Conservation (phyloP, 129 eudicot genomes). For the Tagetes erecta region DNA sequence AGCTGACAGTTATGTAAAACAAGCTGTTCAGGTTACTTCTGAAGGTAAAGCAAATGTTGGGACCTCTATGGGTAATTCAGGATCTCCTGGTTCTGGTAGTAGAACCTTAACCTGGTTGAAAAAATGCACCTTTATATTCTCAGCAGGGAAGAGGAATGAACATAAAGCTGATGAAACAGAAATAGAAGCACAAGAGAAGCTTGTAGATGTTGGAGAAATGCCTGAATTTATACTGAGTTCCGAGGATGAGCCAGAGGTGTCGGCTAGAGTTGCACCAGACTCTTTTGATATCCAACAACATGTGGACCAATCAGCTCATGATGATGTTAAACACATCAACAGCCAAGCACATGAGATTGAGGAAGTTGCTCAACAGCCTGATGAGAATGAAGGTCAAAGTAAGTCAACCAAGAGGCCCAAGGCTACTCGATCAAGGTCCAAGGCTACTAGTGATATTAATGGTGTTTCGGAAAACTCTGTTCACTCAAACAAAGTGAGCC, state of each 20-base stretch:
- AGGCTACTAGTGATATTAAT: constrained; percentile 36
- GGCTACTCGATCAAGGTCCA: constrained; percentile 29
- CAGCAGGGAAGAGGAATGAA: constrained; percentile 72
- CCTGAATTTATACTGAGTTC: constrained; percentile 39
- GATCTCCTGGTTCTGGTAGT: constrained; percentile 60
- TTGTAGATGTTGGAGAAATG: constrained; percentile 42
- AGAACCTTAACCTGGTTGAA: constrained; percentile 67
- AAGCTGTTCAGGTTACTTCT: constrained; percentile 44
- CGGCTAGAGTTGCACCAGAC: constrained; percentile 45
- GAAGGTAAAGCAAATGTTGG: constrained; percentile 41
- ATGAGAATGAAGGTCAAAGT: constrained; percentile 34
- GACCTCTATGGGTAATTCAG: constrained; percentile 43
- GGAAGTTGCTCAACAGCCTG: constrained; percentile 58
- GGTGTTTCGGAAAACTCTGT: constrained; percentile 54
- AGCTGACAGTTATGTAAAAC: constrained; percentile 62
- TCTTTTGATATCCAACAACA: constrained; percentile 53
- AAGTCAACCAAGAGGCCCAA: constrained; percentile 45
- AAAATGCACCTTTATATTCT: constrained; percentile 72
- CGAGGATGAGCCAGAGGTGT: constrained; percentile 54
- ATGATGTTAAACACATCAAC: constrained; percentile 27
- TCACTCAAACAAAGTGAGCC: constrained; percentile 27
- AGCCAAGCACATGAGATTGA: constrained; percentile 36
- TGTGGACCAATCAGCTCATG: constrained; percentile 45
- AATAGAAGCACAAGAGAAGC: constrained; percentile 34
- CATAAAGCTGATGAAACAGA: constrained; percentile 27